Conservation (phyloP, 2,329 filamentous ascomycete species). For the Fusarium devonianum region DNA sequence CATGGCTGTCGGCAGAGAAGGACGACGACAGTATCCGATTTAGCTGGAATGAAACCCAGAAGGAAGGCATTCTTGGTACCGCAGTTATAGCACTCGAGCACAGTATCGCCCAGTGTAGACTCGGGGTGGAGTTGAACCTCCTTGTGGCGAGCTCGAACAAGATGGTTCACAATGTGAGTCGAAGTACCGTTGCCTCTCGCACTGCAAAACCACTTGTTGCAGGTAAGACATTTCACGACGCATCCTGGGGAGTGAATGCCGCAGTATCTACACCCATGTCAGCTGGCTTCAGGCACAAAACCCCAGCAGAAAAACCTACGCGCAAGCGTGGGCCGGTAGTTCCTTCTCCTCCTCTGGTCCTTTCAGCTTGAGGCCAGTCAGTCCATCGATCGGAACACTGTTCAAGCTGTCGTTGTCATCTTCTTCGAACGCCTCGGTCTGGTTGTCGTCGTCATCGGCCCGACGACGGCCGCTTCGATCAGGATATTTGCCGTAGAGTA, state of each 20-base stretch:
- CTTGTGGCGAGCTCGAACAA: conserved; percentile 96
- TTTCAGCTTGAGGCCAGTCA: conserved; percentile 68
- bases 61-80: conserved; percentile 99
- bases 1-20: conserved; percentile 96
- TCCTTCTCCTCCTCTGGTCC: conserved; percentile 82
- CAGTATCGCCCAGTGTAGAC: conserved; percentile 92
- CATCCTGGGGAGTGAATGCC: conserved; percentile 95
- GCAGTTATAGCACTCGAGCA: conserved; percentile 98
- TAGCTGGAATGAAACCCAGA: conserved; percentile 96
- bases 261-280: conserved; percentile 73
- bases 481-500: conserved; percentile 76
- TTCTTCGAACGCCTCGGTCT: conserved; percentile 82
- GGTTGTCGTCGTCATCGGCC: conserved; percentile 89
- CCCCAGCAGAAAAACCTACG: conserved; percentile 64
- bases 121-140: conserved; percentile 96
- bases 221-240: conserved; percentile 94
- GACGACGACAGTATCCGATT: conserved; percentile 97
- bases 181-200: conserved; percentile 95
- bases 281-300: conserved; percentile 24
- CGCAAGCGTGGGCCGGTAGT: conserved; percentile 92
- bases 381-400: conserved; percentile 80
- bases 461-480: conserved; percentile 69
- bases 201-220: conserved; percentile 99
- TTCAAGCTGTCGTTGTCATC: conserved; percentile 80
- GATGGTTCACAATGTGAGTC: conserved; percentile 97